Evolutionary conservation across 2,329 filamentous ascomycete species (phyloP).

Genomic region (Dothideomycetes sp.): DNA sequence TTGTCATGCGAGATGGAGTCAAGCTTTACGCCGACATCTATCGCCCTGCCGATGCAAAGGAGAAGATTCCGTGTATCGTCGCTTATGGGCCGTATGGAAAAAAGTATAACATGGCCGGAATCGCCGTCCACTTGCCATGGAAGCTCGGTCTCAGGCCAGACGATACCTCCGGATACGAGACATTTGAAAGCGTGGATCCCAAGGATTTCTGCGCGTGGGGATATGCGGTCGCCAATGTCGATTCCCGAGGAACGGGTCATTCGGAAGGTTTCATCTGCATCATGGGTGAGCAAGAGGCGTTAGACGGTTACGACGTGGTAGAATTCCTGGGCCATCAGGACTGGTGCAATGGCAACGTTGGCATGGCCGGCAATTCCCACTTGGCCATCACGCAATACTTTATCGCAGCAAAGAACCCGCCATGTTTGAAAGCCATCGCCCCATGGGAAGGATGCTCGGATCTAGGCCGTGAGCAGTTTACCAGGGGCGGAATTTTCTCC

Average conservation of each 20-base stretch:
- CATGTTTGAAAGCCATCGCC: conserved; percentile 35
- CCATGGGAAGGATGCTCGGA: conserved; percentile 42
- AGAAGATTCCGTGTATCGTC: conserved; percentile 36
- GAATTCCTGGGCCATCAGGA: conserved; percentile 33
- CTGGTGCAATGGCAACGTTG: conserved; percentile 39
- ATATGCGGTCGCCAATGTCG: conserved; percentile 27
- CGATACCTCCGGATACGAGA: conserved; percentile 27
- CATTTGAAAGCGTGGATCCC: conserved; percentile 38
- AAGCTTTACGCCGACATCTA: conserved; percentile 39
- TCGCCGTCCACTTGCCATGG: conserved; percentile 10
- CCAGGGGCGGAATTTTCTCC: conserved; percentile 32
- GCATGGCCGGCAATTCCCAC: conserved; percentile 37
- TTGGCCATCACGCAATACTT: conserved; percentile 35
- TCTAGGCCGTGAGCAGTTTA: conserved; percentile 39
- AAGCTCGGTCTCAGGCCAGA: conserved; percentile 10
- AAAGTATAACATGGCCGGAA: conserved; percentile 22
- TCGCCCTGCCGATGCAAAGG: conserved; percentile 28
- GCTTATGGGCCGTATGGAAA: conserved; percentile 40
- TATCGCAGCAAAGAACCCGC: conserved; percentile 34
- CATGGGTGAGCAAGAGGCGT: conserved; percentile 36
- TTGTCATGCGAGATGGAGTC: conserved; percentile 35
- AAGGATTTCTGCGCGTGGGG: conserved; percentile 25
- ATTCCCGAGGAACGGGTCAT: conserved; percentile 24
- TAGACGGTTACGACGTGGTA: conserved; percentile 39
- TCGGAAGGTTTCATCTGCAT: conserved; percentile 29